Conservation (phyloP, 1,284 basidiomycete species). For the Vanrija humicola region DNA sequence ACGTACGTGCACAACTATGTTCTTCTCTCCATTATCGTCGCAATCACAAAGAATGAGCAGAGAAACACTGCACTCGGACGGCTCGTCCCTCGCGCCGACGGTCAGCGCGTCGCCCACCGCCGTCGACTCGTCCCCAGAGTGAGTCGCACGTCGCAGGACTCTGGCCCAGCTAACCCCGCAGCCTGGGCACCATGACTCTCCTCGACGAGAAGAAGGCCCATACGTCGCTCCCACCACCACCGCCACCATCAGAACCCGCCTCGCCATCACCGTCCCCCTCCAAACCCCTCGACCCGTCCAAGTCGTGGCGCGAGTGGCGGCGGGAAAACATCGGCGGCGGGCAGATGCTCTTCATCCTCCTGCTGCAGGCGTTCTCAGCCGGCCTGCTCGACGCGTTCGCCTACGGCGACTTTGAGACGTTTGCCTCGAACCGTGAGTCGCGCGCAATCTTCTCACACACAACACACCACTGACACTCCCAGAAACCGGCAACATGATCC, state of each 20-base stretch:
- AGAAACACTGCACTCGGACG: too few relatives aligned
- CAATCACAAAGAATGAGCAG: too few relatives aligned
- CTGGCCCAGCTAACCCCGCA: not conserved
- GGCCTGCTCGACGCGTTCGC: slow-evolving; percentile 42
- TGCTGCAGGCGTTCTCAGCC: slow-evolving; percentile 31
- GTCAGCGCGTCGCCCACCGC: not conserved
- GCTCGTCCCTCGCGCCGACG: not conserved
- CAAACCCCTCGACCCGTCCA: not conserved
- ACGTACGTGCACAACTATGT: too few relatives aligned
- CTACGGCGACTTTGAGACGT: slow-evolving; percentile 40
- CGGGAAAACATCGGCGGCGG: not conserved
- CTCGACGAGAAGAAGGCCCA: not conserved
- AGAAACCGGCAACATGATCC: slow-evolving; percentile 44
- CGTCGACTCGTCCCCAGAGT: not conserved
- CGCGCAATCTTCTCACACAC: not conserved
- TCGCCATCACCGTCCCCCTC: not conserved
- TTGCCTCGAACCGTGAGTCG: slow-evolving; percentile 39
- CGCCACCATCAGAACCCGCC: not conserved
- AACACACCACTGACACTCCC: not conserved
- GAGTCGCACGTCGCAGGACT: too few relatives aligned
- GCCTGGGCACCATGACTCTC: not conserved
- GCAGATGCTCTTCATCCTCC: slow-evolving; percentile 19
- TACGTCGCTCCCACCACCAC: not conserved
- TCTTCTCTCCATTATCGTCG: too few relatives aligned
- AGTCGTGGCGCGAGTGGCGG: not conserved